Evolutionary conservation across 164 flowering plant species (phyloP).

Genomic region (Aristolochia fimbriata): DNA sequence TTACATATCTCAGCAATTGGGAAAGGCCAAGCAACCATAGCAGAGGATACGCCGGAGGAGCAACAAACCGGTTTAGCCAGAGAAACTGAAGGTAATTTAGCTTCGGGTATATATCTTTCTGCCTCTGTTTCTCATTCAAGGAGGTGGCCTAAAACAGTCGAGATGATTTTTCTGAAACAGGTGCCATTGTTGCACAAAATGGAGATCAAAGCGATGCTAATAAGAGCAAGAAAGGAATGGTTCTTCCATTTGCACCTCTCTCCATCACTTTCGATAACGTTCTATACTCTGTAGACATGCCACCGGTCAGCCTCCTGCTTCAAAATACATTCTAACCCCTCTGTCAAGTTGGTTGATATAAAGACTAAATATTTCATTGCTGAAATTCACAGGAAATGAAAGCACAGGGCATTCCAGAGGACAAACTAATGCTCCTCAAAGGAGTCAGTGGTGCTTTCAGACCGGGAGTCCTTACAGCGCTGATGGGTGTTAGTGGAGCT

Average conservation of each 20-base stretch:
- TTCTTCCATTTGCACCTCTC: constrained; percentile 42
- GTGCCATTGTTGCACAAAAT: constrained; percentile 2
- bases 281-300: constrained; percentile 43
- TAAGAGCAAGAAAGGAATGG: constrained; percentile 28
- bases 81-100: not conserved
- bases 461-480: constrained; percentile 48
- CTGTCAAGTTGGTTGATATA: no score
- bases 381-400: constrained; percentile 44
- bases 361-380: not conserved
- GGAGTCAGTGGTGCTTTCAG: constrained; percentile 41
- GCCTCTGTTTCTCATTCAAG: not conserved
- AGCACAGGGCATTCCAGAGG: constrained; percentile 24
- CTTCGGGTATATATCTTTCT: not conserved
- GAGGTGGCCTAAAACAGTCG: not conserved
- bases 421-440: constrained; percentile 28
- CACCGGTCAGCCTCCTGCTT: constrained; percentile 19
- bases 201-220: constrained; percentile 6
- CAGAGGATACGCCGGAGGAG: not conserved
- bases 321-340: not conserved
- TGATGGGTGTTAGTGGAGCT: constrained; percentile 56
- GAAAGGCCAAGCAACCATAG: not conserved
- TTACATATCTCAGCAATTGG: constrained; percentile 1
- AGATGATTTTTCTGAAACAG: not conserved
- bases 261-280: constrained; percentile 36
- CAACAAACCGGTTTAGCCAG: not conserved